Base-by-base conservation (phyloP, 345 rosid genomes). In the Garcia nutans region DNA sequence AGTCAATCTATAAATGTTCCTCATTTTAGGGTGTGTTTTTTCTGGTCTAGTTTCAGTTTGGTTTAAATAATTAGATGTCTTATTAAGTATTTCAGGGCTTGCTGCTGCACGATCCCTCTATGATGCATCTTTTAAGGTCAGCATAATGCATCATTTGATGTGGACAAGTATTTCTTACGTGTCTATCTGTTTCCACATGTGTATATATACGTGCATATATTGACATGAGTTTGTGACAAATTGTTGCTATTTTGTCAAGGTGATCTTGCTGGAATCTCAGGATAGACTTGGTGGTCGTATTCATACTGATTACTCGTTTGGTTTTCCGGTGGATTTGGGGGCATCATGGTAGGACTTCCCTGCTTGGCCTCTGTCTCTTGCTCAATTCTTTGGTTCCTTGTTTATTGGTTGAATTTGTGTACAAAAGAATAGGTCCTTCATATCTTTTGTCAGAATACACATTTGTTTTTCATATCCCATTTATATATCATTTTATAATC, bases 291-390 rank as follows among this genome's bases (percentile, higher is more conserved):
- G 98, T 74, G 98, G 98, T 47, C 96, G 97, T 1, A 90, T 92
- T 69, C 92, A 91, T 75, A 94, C 98, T 2, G 97, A 94, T 83
- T 89, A 89, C 78, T 87, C 98, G 10, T 90, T 92, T 78, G 98
- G 98, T 58, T 93, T 87, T 81, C 97, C 98, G 0, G 97, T 93
- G 77, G 98, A 93, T 77, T 78, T 93, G 93, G 97, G 97, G 80
- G 97, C 99, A 74, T 93, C 98, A 71, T 94, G 98, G 98, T 91
- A 84, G 79, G 11, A 31, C 12, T 10, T 23, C 1, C 16, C 8
- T 52, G 58, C 60, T 15, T 64, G 52, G 42, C n/a, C 13, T 56
- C 65, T 60, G 9, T 68, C 49, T 31, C 74, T 60, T 9, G 63
- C 26, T 31, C 23, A 42, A 47, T 61, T 57, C 44, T 19, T 23